Evolutionary conservation across 2,329 filamentous ascomycete species (phyloP), one percentile per base, ranked within the genome.

Genomic region (Hawksworthiomyces lignivorus): DNA sequence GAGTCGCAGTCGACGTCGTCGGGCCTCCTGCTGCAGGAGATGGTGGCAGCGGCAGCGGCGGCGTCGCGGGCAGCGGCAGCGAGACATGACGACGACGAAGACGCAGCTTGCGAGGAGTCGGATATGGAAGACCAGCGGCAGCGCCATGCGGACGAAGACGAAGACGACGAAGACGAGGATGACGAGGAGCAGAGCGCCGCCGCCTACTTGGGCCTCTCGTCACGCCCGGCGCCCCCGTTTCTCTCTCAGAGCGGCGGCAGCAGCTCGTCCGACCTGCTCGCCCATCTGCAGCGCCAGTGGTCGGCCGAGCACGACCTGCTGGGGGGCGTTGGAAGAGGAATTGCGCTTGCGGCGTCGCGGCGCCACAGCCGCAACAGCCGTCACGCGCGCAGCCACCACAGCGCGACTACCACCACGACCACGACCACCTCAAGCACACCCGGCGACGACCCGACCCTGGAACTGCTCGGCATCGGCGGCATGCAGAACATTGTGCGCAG

Each of bases 401-500:
- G 14, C 24, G 14, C 3, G 29, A 17, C 8, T 10, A 17, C 22
- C 26, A 15, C 11, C 28, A 30, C 22, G 37, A 38, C 32, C 34
- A 26, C 24, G 8, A 26, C 24, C 8, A 12, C 8, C 24, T 12
- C 8, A 8, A 12, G 19, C 29, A 39, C 64, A 46, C 73, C 56
- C 52, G 33, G 39, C 40, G 24, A 54, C 55, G 56, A 56, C 7
- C 59, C 62, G 5, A 52, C 57, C 12, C 45, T 60, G 8, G 60
- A 63, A 44, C 56, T 56, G 39, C 59, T 84, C 20, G 54, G 53
- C 15, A 50, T 56, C 8, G 70, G 75, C 18, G 76, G 80, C 34
- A 82, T 89, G 73, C 81, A 85, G 51, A 71, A 72, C 38, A 82
- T 94, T 35, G 70, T 92, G 27, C 77, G 82, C 51, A 73, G 77